Base-by-base conservation (phyloP, 139 green algal species). In the Picochlorum sp. region DNA sequence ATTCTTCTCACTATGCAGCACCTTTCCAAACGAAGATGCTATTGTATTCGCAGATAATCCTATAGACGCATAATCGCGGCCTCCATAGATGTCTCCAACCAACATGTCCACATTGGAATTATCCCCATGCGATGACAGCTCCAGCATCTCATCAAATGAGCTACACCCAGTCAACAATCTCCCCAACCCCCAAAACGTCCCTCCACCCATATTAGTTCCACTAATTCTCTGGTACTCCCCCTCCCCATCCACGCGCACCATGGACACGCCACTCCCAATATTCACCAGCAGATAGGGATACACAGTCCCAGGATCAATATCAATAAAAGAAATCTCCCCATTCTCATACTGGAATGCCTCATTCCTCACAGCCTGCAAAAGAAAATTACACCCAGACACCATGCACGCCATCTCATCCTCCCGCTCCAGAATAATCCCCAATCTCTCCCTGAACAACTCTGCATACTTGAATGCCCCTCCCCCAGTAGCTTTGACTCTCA, bases 241-340 rank as follows among this genome's bases (percentile, higher is more conserved):
- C 55, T 74, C 68, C 1, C 67, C 68, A 16, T 77, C 65, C 59
- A 90, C 88, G 70, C 95, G 89, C 52, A 99, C 77, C 69, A 98
- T 92, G 78, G 79, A 91, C 5, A 99, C 94, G 3, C 94, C 94
- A 13, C 77, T 91, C 18, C 94, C 94, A 55, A 99, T 97, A 77
- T 96, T 98, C 64, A 98, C 92, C 51, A 98, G 83, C 8, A 98
- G 82, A 78, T 97, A 99, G 7, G 94, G 94, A 70, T 93, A 98
- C 49, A 92, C 72, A 24, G 88, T 79, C 11, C 18, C 52, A 9
- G 49, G 57, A 57, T 66, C 60, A 30, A 71, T 41, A 47, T 79
- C 67, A n/a, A 72, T 45, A 59, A 91, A 94, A 34, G 57, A 75
- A 15, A 88, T 68, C 18, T 72, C 37, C 11, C 74, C 72, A 28